Evolutionary conservation across 768 basidiomycete species (phyloP), one percentile per base, ranked within the genome.

Genomic region (Rubroboletus pulcherrimus): DNA sequence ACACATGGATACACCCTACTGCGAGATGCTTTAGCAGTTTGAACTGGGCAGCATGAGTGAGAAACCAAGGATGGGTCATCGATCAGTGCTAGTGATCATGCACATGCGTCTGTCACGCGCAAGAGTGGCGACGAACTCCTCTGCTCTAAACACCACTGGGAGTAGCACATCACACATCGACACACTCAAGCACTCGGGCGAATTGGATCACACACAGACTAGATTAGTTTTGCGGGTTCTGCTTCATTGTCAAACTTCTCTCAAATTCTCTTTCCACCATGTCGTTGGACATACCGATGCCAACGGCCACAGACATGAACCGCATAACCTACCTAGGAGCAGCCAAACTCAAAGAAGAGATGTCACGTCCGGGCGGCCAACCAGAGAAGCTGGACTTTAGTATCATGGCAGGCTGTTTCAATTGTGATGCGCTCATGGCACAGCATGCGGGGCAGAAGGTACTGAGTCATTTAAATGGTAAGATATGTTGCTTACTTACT

Each of bases 381-480:
- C 67, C 66, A 43, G 64, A 64, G 19, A 64, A 70, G 33, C 49
- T 71, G 34, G 69, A 71, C 47, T 71, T 62, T 53, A 63, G 62
- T 42, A 48, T 61, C 29, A 38, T 61, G 38, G 49, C 70, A 38
- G 34, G 45, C 11, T 71, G 71, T 51, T 66, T 59, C 31, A 57
- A 60, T 41, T 71, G 71, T 30, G 41, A 57, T 44, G 29, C 17
- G 17, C 37, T 40, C 29, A 56, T 69, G 42, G 49, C 45, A 30
- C 46, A 34, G 26, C 24, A 46, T 17, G 15, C 24, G 26, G 62
- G 57, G 9, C 51, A 54, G 10, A 71, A 67, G 63, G 70, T 71
- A 24, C 33, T 7, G n/a, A 14, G 10, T 37, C 19, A 29, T 34
- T 43, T 30, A 9, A 49, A 29, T 43, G 19, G 24, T 15, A 26